Evolutionary conservation across 2,329 filamentous ascomycete genomes (phyloP), one percentile per base, ranked within the genome.

Genomic region (Fusarium avenaceum): DNA sequence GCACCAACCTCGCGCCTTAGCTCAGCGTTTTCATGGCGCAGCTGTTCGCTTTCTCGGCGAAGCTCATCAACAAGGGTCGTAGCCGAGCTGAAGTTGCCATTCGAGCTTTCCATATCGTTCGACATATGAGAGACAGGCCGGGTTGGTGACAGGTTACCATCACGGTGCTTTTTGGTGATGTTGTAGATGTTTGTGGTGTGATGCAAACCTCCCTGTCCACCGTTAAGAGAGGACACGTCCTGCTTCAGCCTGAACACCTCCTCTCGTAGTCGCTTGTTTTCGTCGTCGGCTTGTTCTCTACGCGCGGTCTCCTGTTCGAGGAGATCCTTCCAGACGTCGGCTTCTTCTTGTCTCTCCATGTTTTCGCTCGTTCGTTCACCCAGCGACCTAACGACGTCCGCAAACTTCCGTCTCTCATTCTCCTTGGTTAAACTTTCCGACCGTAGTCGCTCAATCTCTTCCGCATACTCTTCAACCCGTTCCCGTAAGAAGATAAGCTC

Each of bases 241-340:
- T 87, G 87, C 76, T 87, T 89, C 42, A 96, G 78, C 26, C 91
- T 89, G 73, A 92, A 90, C 5, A 96, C 82, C 75, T 99, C 95
- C 57, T 97, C 94, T 8, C 93, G 89, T 17, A 98, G 86, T 72
- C 86, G 89, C 69, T 90, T 90, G 71, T 94, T 94, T 69, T 98
- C 94, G 42, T 97, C 93, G 70, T 98, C 94, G 0, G 92, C 89
- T 78, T 97, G 92, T 78, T 97, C 95, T 59, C 95, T 89, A 30
- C 94, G 89, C 5, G 91, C 91, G 4, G 92, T 96, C 79, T 99
- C 96, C 69, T 96, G 93, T 75, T 97, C 93, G 26, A 97, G 86
- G 64, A 98, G 87, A 72, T 97, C 95, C 77, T 97, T 97, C 91
- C 93, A 97, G 78, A 97, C 95, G 65, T 96, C 93, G 76, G 92